Evolutionary conservation across 768 basidiomycete species (phyloP), one percentile per base, ranked within the genome.

Genomic region (Tricholoma bakamatsutake): DNA sequence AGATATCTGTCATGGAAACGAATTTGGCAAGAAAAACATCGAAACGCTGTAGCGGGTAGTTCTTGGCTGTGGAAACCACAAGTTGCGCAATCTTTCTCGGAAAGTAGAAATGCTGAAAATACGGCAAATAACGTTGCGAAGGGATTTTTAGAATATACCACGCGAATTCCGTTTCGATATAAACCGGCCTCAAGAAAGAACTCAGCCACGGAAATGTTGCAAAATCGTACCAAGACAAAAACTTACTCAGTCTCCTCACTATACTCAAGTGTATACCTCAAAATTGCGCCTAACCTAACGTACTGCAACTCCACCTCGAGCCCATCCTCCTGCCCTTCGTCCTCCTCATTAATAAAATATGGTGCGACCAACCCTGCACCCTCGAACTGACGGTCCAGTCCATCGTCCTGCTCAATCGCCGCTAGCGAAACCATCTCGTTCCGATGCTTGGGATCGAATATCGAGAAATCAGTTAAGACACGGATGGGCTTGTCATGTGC

Each of bases 71-170:
- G 2, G 72, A 71, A 13, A 78, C 64, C 18, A 84, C 65, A 10
- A 80, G 58, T 49, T 85, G 83, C 3, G 83, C 72, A 45, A 84
- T 70, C 0, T 74, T 72, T 24, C 80, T 77, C 0, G 80, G 75
- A 1, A 67, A 67, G 59, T 79, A 80, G 65, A 87, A 89, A 3
- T 76, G 62, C 21, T 67, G 62, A 50, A 78, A 83, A 15, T 65
- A 70, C 2, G 64, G 64, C 17, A 58, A 48, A 54, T 90, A 90
- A 18, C 55, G 60, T 17, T 63, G 61, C 1, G 80, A 74, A 0
- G 88, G 82, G 6, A 52, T 61, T 15, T 71, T 67, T 27, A 90
- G 68, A 33, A 81, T 77, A 64, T 89, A 90, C 75, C 81, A 83
- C 0, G 85, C 84, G 52, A 74, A 77, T 15, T 73, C 59, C 0